Base-by-base conservation (phyloP, 2,329 filamentous ascomycete genomes). In the Ophiostoma triangulosporum region DNA sequence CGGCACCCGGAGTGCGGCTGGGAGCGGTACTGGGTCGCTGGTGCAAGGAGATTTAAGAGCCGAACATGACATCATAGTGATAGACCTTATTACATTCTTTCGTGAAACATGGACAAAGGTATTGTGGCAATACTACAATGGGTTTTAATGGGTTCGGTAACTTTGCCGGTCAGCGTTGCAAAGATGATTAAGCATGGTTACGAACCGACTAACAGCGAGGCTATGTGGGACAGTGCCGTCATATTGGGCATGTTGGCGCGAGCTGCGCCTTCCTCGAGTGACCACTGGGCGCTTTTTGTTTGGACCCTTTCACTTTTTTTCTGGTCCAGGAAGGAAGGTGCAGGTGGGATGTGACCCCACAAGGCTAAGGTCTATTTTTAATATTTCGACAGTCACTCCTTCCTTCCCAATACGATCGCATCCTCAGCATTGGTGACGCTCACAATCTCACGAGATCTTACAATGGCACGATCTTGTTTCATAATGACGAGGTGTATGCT, bases 31-130 rank as follows among this genome's bases (percentile, higher is more conserved):
- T 87, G 72, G 75, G 75, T 33, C 81, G 78, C 63, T 93, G 87
- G 87, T 93, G 87, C 70, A 76, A 73, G 64, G 84, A 88, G 70
- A 83, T 90, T 57, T 81, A 33, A 38, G 33, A 17, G 31, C 3
- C 15, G 31, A 31, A n/a, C n/a, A n/a, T n/a, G n/a, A n/a, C n/a
- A n/a, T n/a, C n/a, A n/a, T n/a, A n/a, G n/a, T n/a, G n/a, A n/a
- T n/a, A n/a, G n/a, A n/a, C n/a, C n/a, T n/a, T n/a, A n/a, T n/a
- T n/a, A n/a, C n/a, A n/a, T n/a, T n/a, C n/a, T n/a, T n/a, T n/a
- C n/a, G n/a, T n/a, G n/a, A n/a, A n/a, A n/a, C n/a, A n/a, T n/a
- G n/a, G n/a, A n/a, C n/a, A n/a, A n/a, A n/a, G n/a, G n/a, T n/a
- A n/a, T n/a, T n/a, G n/a, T n/a, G n/a, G n/a, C n/a, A n/a, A n/a